Evolutionary conservation across 2,329 filamentous ascomycete genomes (phyloP).

Genomic region (Colletotrichum acutatum): DNA sequence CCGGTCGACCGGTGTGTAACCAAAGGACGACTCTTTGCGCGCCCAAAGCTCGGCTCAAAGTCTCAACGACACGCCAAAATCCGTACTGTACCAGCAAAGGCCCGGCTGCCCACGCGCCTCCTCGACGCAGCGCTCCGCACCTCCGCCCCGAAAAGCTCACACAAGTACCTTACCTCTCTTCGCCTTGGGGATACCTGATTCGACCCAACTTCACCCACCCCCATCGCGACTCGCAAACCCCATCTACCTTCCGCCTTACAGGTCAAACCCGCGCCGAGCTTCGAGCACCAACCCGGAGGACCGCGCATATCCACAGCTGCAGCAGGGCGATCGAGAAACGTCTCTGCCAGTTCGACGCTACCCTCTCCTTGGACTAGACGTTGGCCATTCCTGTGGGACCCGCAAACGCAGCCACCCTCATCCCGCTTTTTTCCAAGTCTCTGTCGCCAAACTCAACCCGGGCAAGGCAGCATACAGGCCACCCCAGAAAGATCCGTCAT

Average conservation of each 20-base stretch:
- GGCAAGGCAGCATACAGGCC: conserved; percentile 41
- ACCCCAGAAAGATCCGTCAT: conserved; percentile 49
- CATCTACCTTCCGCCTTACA: conserved; percentile 16
- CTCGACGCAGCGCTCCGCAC: conserved; percentile 30
- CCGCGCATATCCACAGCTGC: conserved; percentile 35
- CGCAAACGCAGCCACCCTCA: conserved; percentile 49
- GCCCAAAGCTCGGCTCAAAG: conserved; percentile 30
- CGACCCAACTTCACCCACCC: conserved; percentile 24
- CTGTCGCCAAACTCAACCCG: conserved; percentile 38
- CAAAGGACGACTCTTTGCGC: conserved; percentile 23
- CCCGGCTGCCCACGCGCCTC: conserved; percentile 25
- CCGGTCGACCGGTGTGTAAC: conserved; percentile 37
- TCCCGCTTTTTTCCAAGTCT: conserved; percentile 42
- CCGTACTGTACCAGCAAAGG: conserved; percentile 22
- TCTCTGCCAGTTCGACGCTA: conserved; percentile 25
- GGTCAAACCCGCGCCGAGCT: conserved; percentile 27
- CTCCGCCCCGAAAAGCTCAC: conserved; percentile 19
- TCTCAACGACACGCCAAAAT: conserved; percentile 20
- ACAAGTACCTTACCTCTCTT: conserved; percentile 22
- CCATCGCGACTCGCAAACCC: conserved; percentile 26
- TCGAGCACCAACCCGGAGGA: conserved; percentile 34
- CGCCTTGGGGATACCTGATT: conserved; percentile 28
- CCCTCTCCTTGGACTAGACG: conserved; percentile 28
- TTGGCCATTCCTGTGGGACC: conserved; percentile 45
- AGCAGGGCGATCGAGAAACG: conserved; percentile 36